These are phyloP conservation scores for Alternaria triticimaculans DNA, from an alignment of 2,329 filamentous ascomycete species.

Conservation along the genomic window DNA sequence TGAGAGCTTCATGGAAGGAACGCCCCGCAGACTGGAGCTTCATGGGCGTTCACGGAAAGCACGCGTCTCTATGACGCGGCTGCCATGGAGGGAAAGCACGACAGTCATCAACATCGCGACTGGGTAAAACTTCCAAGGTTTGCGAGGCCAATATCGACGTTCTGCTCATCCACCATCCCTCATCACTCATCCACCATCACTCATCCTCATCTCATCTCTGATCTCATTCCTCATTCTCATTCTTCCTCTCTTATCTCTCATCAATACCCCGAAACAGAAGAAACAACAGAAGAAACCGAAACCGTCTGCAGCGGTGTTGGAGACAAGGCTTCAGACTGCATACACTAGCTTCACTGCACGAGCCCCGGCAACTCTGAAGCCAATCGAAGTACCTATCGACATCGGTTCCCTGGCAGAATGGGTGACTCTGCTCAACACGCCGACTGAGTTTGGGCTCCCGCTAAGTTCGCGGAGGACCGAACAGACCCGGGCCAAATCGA, in stretches of 20 bases:
- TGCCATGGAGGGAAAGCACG: not conserved
- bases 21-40: not conserved
- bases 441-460: not conserved
- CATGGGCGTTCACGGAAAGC: not conserved
- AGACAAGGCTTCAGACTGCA: not conserved
- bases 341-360: not conserved
- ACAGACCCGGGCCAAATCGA: not conserved
- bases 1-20: not conserved
- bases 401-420: not conserved
- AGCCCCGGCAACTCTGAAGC: not conserved
- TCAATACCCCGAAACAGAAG: not conserved
- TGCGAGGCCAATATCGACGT: not conserved
- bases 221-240: not conserved
- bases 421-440: not conserved
- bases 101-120: not conserved
- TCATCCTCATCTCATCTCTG: not conserved
- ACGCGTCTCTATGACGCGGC: not conserved
- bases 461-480: not conserved
- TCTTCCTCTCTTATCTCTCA: not conserved
- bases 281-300: not conserved
- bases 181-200: not conserved
- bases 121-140: not conserved
- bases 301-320: not conserved
- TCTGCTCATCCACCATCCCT: not conserved
- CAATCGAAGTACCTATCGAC: not conserved